Conservation (phyloP, 2,329 filamentous ascomycete species). For the Penicillium fuscoglaucum region DNA sequence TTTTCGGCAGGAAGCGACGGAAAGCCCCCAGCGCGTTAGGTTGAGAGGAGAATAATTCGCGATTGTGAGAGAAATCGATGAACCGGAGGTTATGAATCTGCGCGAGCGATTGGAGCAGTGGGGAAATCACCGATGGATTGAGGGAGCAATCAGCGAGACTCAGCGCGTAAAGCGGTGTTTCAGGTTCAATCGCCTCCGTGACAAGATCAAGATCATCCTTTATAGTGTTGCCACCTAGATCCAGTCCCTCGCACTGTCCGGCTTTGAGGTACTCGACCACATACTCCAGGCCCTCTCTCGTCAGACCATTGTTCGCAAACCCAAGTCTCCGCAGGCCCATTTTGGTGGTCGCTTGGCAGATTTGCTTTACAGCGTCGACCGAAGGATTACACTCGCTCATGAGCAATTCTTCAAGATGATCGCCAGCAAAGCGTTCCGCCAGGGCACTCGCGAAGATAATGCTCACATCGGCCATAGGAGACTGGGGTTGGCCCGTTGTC, state of each 20-base stretch:
- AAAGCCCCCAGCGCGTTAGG: conserved; percentile 74
- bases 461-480: conserved; percentile 53
- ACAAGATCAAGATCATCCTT: conserved; percentile 53
- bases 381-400: conserved; percentile 76
- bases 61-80: conserved; percentile 90
- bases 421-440: conserved; percentile 71
- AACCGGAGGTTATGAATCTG: conserved; percentile 76
- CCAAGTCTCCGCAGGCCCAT: conserved; percentile 78
- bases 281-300: conserved; percentile 70
- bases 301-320: conserved; percentile 78
- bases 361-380: conserved; percentile 67
- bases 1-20: conserved; percentile 79
- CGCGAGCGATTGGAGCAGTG: conserved; percentile 71
- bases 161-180: conserved; percentile 71
- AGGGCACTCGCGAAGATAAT: conserved; percentile 73
- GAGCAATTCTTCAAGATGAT: conserved; percentile 77
- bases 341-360: conserved; percentile 80
- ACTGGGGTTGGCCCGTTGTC: conserved; percentile 13
- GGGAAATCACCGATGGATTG: conserved; percentile 68
- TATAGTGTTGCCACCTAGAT: conserved; percentile 81
- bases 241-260: conserved; percentile 80
- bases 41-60: conserved; percentile 69
- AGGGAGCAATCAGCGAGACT: conserved; percentile 86
- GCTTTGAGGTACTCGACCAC: conserved; percentile 73
- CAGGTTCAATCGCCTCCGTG: conserved; percentile 37